phyloP scores from a whole-genome alignment of 2,329 filamentous ascomycete genomes.

The Hypoxylon sp. region DNA sequence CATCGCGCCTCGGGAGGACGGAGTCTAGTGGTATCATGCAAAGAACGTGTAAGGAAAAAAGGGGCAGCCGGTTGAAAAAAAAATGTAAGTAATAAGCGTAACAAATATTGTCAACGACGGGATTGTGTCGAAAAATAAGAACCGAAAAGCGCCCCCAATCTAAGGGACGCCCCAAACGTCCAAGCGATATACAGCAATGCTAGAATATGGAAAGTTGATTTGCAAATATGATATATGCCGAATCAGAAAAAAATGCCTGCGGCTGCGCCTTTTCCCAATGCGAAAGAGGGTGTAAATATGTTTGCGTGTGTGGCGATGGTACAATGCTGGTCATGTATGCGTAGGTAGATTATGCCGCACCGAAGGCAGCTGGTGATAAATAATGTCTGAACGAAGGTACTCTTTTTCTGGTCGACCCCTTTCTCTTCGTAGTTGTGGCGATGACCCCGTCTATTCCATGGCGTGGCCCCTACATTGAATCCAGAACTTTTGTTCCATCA shows the following conservation, averaged over 20 bases:
- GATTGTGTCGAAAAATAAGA: constrained; percentile 24
- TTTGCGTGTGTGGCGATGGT: constrained; percentile 26
- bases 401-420: constrained; percentile 30
- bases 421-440: constrained; percentile 28
- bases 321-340: constrained; percentile 26
- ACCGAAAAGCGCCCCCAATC: constrained; percentile 20
- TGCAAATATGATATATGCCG: constrained; percentile 37
- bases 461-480: constrained; percentile 35
- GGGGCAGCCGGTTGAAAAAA: constrained; percentile 31
- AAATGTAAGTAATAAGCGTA: constrained; percentile 14
- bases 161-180: constrained; percentile 33
- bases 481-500: constrained; percentile 38
- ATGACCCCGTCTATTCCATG: constrained; percentile 39
- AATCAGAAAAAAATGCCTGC: constrained; percentile 40
- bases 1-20: constrained; percentile 13
- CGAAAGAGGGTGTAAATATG: constrained; percentile 43
- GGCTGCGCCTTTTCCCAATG: constrained; percentile 49
- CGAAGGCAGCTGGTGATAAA: constrained; percentile 34
- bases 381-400: constrained; percentile 28
- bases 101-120: constrained; percentile 26
- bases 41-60: constrained; percentile 37
- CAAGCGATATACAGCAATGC: constrained; percentile 41
- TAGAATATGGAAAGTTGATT: constrained; percentile 33
- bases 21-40: constrained; percentile 47
- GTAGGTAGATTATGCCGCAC: constrained; percentile 35